Conservation (phyloP, 106 monocot species). For the Iris macrosiphon region DNA sequence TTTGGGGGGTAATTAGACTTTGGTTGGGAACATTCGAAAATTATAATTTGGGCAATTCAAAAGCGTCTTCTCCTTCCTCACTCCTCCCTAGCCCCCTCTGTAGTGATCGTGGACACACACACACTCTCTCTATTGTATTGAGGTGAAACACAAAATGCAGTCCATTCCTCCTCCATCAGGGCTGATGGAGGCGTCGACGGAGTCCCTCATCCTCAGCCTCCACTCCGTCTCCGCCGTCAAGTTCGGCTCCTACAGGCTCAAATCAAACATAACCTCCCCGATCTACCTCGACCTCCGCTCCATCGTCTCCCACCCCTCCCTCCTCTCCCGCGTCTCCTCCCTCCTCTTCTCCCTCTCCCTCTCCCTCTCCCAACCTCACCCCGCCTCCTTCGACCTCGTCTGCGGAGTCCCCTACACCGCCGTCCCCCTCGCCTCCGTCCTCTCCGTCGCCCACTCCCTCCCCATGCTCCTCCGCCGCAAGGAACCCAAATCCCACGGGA, state of each 20-base stretch:
- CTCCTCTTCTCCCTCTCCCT: constrained; percentile 31
- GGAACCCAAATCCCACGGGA: constrained; percentile 84
- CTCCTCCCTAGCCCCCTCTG: background rate
- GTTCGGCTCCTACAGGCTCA: constrained; percentile 87
- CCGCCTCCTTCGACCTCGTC: constrained; percentile 57
- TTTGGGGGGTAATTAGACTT: too few species aligned
- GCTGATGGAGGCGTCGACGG: constrained; percentile 29
- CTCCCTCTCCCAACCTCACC: constrained; percentile 14
- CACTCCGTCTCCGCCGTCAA: constrained; percentile 81
- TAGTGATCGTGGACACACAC: background rate
- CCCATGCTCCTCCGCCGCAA: constrained; percentile 99
- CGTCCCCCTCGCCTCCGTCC: constrained; percentile 81
- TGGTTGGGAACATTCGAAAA: too few species aligned
- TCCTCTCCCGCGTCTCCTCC: constrained; percentile 42
- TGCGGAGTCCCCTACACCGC: constrained; percentile 98
- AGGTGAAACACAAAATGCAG: background rate
- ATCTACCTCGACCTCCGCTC: constrained; percentile 98
- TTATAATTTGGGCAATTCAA: too few species aligned
- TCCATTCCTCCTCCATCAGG: background rate
- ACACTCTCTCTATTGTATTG: background rate
- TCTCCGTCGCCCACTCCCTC: constrained; percentile 52
- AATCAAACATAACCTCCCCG: constrained; percentile 87
- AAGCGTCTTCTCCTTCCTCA: background rate
- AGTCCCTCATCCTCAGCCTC: constrained; percentile 62
- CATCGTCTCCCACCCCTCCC: constrained; percentile 59